These are phyloP conservation scores for Wickerhamiella bombiphila DNA, from an alignment of 805 yeast species.

Conservation along the genomic window DNA sequence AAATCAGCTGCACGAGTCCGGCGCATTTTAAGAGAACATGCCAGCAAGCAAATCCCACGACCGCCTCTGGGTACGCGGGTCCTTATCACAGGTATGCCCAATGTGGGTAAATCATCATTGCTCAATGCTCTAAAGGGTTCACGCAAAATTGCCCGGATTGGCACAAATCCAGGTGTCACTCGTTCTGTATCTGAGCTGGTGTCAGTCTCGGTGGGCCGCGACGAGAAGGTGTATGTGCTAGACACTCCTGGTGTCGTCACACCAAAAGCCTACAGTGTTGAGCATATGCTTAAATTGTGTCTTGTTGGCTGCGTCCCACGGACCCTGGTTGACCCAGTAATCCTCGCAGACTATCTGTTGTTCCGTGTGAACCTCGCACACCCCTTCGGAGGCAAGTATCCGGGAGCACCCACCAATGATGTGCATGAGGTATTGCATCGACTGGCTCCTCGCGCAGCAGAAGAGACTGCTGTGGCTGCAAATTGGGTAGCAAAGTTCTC, in stretches of 20 bases:
- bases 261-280: constrained; percentile 51
- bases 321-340: constrained; percentile 61
- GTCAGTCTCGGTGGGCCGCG: constrained; percentile 42
- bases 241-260: constrained; percentile 91
- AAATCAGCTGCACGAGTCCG: constrained; percentile 39
- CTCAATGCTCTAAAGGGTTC: constrained; percentile 54
- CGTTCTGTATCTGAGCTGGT: constrained; percentile 63
- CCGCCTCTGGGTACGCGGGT: constrained; percentile 75
- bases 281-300: constrained; percentile 60
- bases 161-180: constrained; percentile 85
- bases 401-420: constrained; percentile 15
- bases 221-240: constrained; percentile 47
- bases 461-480: constrained; percentile 7
- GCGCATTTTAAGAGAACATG: constrained; percentile 31
- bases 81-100: constrained; percentile 87
- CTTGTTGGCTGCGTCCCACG: constrained; percentile 63
- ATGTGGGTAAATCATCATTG: constrained; percentile 88
- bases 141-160: constrained; percentile 65
- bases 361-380: constrained; percentile 42
- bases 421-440: constrained; percentile 11
- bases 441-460: constrained; percentile 5
- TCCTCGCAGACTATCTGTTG: constrained; percentile 73
- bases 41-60: constrained; percentile 32
- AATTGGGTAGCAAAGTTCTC: constrained; percentile 12
- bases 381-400: constrained; percentile 15